A percentile compares a stretch with the other conserved stretches of the same genome.
Evolutionary conservation across 2,329 filamentous ascomycete genomes (phyloP).

Genomic region (Neofusicoccum parvum): DNA sequence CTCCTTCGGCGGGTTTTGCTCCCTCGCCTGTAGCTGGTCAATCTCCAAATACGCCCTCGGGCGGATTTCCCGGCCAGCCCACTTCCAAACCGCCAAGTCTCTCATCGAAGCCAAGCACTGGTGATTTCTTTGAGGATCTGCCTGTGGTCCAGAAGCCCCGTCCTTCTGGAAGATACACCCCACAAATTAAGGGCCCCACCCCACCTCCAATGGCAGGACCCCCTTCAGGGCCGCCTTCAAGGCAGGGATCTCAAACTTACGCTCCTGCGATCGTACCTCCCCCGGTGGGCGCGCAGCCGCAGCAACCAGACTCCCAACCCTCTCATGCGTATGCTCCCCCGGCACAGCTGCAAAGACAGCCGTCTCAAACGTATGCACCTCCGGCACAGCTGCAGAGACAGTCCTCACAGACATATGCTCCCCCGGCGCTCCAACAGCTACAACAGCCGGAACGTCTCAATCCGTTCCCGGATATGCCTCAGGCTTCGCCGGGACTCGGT

Average conservation of each 20-base stretch:
- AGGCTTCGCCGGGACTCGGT: slow-evolving; percentile 33
- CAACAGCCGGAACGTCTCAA: slow-evolving; percentile 46
- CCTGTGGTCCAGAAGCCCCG: slow-evolving; percentile 47
- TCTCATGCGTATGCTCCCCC: slow-evolving; percentile 22
- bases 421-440: slow-evolving; percentile 31
- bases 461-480: slow-evolving; percentile 41
- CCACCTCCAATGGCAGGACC: slow-evolving; percentile 24
- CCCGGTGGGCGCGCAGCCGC: slow-evolving; percentile 1
- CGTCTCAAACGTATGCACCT: slow-evolving; percentile 20
- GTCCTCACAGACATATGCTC: slow-evolving; percentile 7
- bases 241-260: slow-evolving; percentile 13
- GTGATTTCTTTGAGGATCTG: slow-evolving; percentile 53
- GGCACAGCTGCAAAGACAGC: slow-evolving; percentile 2
- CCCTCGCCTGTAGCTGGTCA: slow-evolving; percentile 46
- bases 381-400: slow-evolving; percentile 16
- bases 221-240: neutral
- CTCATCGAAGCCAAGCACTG: slow-evolving; percentile 33
- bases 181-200: slow-evolving; percentile 31
- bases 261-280: slow-evolving; percentile 6
- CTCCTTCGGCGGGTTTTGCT: slow-evolving; percentile 35
- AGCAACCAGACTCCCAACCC: neutral
- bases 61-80: slow-evolving; percentile 22
- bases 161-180: slow-evolving; percentile 41
- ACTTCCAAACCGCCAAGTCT: slow-evolving; percentile 26
- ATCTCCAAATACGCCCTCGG: slow-evolving; percentile 34